A percentile compares a stretch with the other conserved stretches of the same genome.
Evolutionary conservation across 225 moss, liverwort and hornwort genomes (phyloP).

Genomic region (Straminergon stramineum): DNA sequence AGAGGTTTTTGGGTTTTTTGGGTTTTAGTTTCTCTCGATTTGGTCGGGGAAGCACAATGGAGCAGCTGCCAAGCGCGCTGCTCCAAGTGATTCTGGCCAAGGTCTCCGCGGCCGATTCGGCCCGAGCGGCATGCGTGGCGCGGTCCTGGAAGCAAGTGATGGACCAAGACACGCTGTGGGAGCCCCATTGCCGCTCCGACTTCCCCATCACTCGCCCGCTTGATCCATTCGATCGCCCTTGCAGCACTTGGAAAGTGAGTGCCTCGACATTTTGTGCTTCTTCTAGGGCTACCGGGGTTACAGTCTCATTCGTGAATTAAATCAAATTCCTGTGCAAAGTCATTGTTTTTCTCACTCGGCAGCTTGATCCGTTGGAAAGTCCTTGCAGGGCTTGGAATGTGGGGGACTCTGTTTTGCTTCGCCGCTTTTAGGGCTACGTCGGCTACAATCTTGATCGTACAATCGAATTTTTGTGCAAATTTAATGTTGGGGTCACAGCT

Average conservation of each 20-base stretch:
- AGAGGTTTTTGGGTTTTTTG: neutral
- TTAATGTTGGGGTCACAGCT: neutral
- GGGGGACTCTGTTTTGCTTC: neutral
- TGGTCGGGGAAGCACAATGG: slow-evolving; percentile 13
- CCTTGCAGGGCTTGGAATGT: slow-evolving; percentile 44
- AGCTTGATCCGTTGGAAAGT: slow-evolving; percentile 23
- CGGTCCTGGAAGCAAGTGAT: slow-evolving; percentile 32
- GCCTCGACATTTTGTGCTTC: neutral
- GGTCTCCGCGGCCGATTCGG: slow-evolving; percentile 56
- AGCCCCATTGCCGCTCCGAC: slow-evolving; percentile 41
- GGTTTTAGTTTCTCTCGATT: neutral
- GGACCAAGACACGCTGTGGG: slow-evolving; percentile 52
- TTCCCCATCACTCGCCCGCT: slow-evolving; percentile 18
- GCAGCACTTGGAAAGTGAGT: slow-evolving; percentile 53
- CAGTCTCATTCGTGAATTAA: neutral
- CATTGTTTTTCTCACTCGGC: neutral
- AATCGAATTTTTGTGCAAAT: neutral
- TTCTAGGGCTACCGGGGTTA: neutral
- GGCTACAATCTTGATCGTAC: neutral
- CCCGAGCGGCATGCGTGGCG: slow-evolving; percentile 54
- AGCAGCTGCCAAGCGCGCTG: slow-evolving; percentile 52
- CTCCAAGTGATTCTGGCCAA: slow-evolving; percentile 48
- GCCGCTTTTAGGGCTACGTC: neutral
- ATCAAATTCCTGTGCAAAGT: neutral
- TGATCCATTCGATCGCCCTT: slow-evolving; percentile 44